These are phyloP conservation scores for Xylaria sp. DNA, from an alignment of 2,329 filamentous ascomycete species.

Conservation along the genomic window DNA sequence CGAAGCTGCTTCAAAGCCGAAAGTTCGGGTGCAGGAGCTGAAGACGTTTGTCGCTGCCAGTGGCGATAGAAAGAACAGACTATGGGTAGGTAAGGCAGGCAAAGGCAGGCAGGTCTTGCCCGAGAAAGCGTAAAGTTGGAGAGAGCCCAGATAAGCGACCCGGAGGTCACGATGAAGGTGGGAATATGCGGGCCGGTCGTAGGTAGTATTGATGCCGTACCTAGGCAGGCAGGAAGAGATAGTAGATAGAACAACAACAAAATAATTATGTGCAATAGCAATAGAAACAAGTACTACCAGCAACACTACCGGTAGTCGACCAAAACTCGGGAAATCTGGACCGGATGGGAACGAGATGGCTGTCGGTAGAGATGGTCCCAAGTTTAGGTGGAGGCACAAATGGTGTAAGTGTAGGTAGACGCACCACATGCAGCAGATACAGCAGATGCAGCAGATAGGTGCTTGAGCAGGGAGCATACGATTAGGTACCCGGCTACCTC, in stretches of 20 bases:
- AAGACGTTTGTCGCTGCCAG: constrained; percentile 21
- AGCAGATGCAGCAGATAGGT: background rate
- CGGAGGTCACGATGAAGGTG: constrained; percentile 9
- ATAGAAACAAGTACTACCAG: constrained; percentile 12
- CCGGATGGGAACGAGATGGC: constrained; percentile 14
- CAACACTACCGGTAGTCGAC: constrained; percentile 3
- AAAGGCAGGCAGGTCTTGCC: constrained; percentile 9
- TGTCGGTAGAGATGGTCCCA: constrained; percentile 6
- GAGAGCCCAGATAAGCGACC: constrained; percentile 21
- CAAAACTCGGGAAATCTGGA: constrained; percentile 4
- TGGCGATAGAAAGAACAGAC: constrained; percentile 9
- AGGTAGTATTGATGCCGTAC: constrained; percentile 8
- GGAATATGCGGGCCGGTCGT: background rate
- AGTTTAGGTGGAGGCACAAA: constrained; percentile 5
- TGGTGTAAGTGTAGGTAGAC: background rate
- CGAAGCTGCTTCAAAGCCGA: constrained; percentile 24
- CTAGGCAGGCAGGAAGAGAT: background rate
- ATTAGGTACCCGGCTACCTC: background rate
- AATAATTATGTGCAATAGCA: constrained; percentile 1
- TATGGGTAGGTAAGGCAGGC: background rate
- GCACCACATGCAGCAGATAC: constrained; percentile 2
- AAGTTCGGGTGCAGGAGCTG: constrained; percentile 20
- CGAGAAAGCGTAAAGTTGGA: constrained; percentile 3
- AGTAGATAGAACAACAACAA: background rate
- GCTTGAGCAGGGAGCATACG: constrained; percentile 10